Evolutionary conservation across 148 eudicot genomes (phyloP).

Genomic region (Vaccinium myrtillus): DNA sequence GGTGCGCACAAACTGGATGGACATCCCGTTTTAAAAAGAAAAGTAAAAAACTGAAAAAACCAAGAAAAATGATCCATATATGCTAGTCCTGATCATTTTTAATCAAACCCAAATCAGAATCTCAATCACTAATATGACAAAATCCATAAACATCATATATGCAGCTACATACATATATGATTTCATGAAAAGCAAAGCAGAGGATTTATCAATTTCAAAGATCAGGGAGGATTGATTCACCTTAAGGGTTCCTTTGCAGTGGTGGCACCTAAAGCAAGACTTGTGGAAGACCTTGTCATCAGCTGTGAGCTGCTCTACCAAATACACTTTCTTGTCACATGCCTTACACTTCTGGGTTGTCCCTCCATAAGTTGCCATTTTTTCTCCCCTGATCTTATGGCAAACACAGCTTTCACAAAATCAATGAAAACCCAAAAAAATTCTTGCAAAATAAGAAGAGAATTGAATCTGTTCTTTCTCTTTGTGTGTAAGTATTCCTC

Average conservation of each 20-base stretch:
- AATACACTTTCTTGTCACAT: constrained; percentile 86
- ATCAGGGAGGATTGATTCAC: constrained; percentile 22
- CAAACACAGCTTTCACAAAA: not conserved
- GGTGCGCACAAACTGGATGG: no score
- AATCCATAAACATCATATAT: not conserved
- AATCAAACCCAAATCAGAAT: not conserved
- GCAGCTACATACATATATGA: not conserved
- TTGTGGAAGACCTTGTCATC: constrained; percentile 78
- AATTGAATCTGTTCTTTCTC: not conserved
- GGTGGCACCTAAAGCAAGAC: constrained; percentile 93
- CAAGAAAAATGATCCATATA: not conserved
- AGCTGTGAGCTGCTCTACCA: constrained; percentile 84
- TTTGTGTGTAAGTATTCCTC: not conserved
- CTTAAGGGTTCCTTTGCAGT: constrained; percentile 92
- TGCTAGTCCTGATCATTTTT: not conserved
- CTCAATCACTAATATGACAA: not conserved
- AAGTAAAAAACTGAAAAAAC: not conserved
- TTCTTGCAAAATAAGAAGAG: not conserved
- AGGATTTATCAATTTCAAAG: not conserved
- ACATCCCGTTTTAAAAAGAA: no score
- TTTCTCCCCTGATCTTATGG: not conserved
- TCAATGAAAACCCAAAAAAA: not conserved
- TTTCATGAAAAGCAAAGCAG: not conserved
- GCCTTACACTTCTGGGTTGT: constrained; percentile 93
- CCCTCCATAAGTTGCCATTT: constrained; percentile 80